Percentiles rank a stretch among this genome's conserved stretches.
phyloP scores from a whole-genome alignment of 306 rosid species.

The Elaeagnus macrophylla region DNA sequence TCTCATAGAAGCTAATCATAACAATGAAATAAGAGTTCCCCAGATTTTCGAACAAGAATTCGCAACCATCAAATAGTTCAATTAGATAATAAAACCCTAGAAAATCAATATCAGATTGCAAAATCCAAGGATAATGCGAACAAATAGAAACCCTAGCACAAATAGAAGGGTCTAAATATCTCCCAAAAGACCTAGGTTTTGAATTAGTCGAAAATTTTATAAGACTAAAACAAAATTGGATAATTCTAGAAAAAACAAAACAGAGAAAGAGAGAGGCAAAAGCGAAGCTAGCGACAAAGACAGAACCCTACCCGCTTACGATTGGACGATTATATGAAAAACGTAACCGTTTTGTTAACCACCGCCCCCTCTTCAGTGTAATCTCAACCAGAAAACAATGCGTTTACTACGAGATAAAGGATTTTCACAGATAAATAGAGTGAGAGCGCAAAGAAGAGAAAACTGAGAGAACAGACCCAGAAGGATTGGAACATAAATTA shows the following conservation, averaged over 20 bases:
- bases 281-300: conserved; percentile 6
- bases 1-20: conserved; percentile 18
- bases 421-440: background rate
- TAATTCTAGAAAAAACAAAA: conserved; percentile 8
- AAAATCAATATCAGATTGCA: conserved; percentile 19
- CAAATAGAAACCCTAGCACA: conserved; percentile 48
- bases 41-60: conserved; percentile 16
- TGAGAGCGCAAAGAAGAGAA: background rate
- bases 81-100: conserved; percentile 41
- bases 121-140: conserved; percentile 18
- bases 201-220: conserved; percentile 4
- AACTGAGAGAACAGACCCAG: background rate
- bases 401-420: conserved; percentile 34
- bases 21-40: conserved; percentile 17
- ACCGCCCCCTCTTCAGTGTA: conserved; percentile 20
- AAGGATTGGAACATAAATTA: conserved; percentile 21
- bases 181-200: conserved; percentile 42
- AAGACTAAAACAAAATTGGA: conserved; percentile 3
- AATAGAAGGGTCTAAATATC: conserved; percentile 2
- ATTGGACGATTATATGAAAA: conserved; percentile 28
- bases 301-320: conserved; percentile 52
- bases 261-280: conserved; percentile 7
- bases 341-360: conserved; percentile 50
- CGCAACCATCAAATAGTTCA: conserved; percentile 34
- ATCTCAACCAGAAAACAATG: conserved; percentile 36